Percentiles rank a stretch among this genome's conserved stretches.
phyloP scores from a whole-genome alignment of 257 asterid species.

The Petrea volubilis region DNA sequence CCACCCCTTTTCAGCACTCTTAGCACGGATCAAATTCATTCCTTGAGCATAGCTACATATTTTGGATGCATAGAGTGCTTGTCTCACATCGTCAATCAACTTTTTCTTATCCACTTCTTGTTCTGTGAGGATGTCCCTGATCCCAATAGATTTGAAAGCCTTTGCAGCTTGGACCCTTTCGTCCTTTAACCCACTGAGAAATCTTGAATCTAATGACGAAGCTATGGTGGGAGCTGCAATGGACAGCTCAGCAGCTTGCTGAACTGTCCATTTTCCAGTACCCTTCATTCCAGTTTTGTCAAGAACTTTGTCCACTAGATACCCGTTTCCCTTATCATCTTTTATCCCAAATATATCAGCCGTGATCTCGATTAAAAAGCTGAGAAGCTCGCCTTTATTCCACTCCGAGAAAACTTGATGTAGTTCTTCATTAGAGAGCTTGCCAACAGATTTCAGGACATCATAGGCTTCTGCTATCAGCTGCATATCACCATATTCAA shows the following conservation, averaged over 20 bases:
- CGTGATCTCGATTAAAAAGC: slow-evolving; percentile 70
- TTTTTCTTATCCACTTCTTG: slow-evolving; percentile 58
- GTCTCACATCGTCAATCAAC: slow-evolving; percentile 66
- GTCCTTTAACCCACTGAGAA: slow-evolving; percentile 73
- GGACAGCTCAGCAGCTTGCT: slow-evolving; percentile 81
- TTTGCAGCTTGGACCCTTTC: slow-evolving; percentile 67
- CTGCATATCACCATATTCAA: slow-evolving; percentile 84
- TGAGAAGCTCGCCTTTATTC: slow-evolving; percentile 74
- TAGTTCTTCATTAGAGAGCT: slow-evolving; percentile 65
- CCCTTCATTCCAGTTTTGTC: slow-evolving; percentile 87
- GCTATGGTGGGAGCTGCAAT: slow-evolving; percentile 78
- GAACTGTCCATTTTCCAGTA: slow-evolving; percentile 78
- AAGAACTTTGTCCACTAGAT: slow-evolving; percentile 69
- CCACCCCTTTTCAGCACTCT: slow-evolving; percentile 70
- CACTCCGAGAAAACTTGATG: slow-evolving; percentile 65
- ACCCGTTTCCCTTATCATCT: slow-evolving; percentile 66
- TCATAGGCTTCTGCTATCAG: slow-evolving; percentile 77
- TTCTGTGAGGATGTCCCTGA: slow-evolving; percentile 37
- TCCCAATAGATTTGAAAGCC: slow-evolving; percentile 54
- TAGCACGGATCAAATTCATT: slow-evolving; percentile 69
- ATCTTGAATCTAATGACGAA: slow-evolving; percentile 69
- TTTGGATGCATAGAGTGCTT: slow-evolving; percentile 72
- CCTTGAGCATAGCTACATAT: slow-evolving; percentile 81
- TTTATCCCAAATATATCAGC: slow-evolving; percentile 69
- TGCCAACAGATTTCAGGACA: slow-evolving; percentile 62